Evolutionary conservation across 139 green algal species (phyloP).

Genomic region (Medakamo hakoo): DNA sequence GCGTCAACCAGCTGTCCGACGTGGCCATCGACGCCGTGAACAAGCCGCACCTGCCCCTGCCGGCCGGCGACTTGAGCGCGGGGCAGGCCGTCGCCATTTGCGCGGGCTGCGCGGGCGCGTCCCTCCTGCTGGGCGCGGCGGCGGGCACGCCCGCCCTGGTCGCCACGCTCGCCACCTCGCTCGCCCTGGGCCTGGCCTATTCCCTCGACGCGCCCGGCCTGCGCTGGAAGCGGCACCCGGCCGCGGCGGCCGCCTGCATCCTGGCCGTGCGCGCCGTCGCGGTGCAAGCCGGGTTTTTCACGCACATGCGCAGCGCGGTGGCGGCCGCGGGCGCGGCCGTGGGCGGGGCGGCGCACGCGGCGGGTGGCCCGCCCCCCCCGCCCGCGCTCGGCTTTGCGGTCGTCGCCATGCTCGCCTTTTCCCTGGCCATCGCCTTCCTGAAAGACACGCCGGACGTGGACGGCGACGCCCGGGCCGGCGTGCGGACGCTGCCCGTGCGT

Average conservation of each 20-base stretch:
- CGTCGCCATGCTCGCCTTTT: conserved; percentile 82
- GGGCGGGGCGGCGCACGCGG: no score
- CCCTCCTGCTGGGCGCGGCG: conserved; percentile 20
- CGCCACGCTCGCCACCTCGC: conserved; percentile 45
- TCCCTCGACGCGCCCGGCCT: conserved; percentile 72
- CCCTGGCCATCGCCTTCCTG: conserved; percentile 90
- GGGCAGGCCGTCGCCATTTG: conserved; percentile 14
- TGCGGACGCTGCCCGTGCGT: conserved; percentile 70
- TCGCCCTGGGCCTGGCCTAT: conserved; percentile 76
- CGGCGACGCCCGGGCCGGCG: conserved; percentile 48
- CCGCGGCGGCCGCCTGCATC: conserved; percentile 70
- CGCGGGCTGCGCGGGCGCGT: conserved; percentile 3
- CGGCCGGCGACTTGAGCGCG: conserved; percentile 64
- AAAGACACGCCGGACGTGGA: conserved; percentile 89
- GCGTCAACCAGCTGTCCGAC: conserved; percentile 42
- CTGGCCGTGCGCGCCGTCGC: conserved; percentile 52
- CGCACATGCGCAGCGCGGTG: conserved; percentile 50
- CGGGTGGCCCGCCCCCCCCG: conserved; percentile 7
- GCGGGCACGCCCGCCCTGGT: conserved; percentile 39
- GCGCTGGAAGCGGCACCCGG: conserved; percentile 77
- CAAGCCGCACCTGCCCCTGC: conserved; percentile 93
- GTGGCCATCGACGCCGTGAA: conserved; percentile 81
- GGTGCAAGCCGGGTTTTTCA: conserved; percentile 79
- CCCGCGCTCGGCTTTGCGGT: conserved; percentile 41
- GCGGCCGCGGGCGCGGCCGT: conserved; percentile 21